phyloP scores from a whole-genome alignment of 2,329 filamentous ascomycete species.

The Claviceps paspali region DNA sequence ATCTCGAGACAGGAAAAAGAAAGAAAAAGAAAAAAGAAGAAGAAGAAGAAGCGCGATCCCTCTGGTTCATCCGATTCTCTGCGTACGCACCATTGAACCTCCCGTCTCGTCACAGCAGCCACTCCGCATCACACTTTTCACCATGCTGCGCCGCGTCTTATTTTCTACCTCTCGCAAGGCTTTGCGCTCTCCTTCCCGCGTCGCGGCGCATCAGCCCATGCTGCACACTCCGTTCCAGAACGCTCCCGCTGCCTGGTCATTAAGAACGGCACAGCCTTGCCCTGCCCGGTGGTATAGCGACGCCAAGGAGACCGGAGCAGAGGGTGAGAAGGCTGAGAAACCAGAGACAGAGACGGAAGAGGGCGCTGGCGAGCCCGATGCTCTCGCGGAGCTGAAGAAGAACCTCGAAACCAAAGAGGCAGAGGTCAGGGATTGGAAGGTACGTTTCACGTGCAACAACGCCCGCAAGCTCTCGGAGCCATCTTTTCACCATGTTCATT shows the following conservation, averaged over 20 bases:
- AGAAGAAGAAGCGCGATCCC: conserved; percentile 1
- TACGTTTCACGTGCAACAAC: conserved; percentile 25
- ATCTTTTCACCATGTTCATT: too few relatives aligned
- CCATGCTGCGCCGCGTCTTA: conserved; percentile 32
- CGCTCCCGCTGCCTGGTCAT: conserved; percentile 20
- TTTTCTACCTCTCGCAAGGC: conserved; percentile 28
- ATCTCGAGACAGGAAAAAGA: background rate
- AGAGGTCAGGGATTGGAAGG: conserved; percentile 65
- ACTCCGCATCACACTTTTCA: conserved; percentile 7
- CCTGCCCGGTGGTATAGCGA: conserved; percentile 34
- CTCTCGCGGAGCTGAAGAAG: conserved; percentile 32
- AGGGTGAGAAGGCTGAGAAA: conserved; percentile 5
- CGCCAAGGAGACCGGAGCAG: conserved; percentile 20
- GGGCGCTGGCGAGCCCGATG: conserved; percentile 16
- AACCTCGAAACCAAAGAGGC: conserved; percentile 36
- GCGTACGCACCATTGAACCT: conserved; percentile 6
- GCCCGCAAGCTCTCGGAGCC: background rate
- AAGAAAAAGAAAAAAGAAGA: background rate
- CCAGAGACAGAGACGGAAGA: conserved; percentile 13
- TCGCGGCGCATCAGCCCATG: conserved; percentile 20
- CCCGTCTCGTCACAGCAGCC: conserved; percentile 6
- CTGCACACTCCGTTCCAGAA: conserved; percentile 23
- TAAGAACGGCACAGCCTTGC: conserved; percentile 21
- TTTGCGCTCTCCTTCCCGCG: conserved; percentile 25
- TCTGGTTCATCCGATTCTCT: background rate